phyloP scores from a whole-genome alignment of 176 grass and related monocot species.

The barley (Hordeum vulgare) region MorexV3_pseudomolecules_assembly NC_058520.1:45882994-45883493 shows the following conservation, averaged over 20 bases:
- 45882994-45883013: neutral
- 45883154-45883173: neutral
- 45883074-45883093: neutral
- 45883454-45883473: neutral
- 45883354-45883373: conserved; percentile 64
- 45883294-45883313: conserved; percentile 81
- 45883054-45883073: conserved; percentile 1
- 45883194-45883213: neutral
- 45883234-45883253: conserved; percentile 14
- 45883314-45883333: conserved; percentile 73
- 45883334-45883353: conserved; percentile 95
- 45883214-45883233: neutral
- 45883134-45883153: neutral
- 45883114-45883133: conserved; percentile 1
- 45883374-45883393: neutral
- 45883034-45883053: neutral
- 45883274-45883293: conserved; percentile 83
- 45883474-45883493: neutral
- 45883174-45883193: conserved; percentile 4
- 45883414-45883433: neutral
- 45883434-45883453: neutral
- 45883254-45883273: conserved; percentile 54
- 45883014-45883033: neutral
- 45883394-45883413: neutral
- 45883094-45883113: neutral